phyloP scores from a whole-genome alignment of 2,329 filamentous ascomycete genomes.

The Botrytis fabae region DNA sequence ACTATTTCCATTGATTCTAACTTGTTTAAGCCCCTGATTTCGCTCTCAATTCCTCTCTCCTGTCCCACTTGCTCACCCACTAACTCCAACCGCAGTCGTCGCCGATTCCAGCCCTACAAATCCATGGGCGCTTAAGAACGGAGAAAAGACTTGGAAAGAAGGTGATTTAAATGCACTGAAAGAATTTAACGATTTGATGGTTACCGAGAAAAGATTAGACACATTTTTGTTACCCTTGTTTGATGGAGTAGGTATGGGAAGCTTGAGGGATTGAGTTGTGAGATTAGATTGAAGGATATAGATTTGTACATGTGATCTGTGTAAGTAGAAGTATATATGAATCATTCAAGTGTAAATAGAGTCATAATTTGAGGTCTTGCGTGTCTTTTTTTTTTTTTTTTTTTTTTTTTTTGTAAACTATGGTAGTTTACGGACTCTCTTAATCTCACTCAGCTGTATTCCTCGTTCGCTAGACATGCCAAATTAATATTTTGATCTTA shows the following conservation, averaged over 20 bases:
- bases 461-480: background rate
- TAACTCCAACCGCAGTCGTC: slow-evolving; percentile 40
- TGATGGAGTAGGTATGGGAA: slow-evolving; percentile 43
- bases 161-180: slow-evolving; percentile 57
- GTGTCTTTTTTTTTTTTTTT: background rate
- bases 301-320: background rate
- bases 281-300: background rate
- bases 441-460: background rate
- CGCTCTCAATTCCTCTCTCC: background rate
- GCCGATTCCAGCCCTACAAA: slow-evolving; percentile 44
- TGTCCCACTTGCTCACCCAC: background rate
- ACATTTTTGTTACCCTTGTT: slow-evolving; percentile 44
- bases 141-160: slow-evolving; percentile 33
- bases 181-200: slow-evolving; percentile 43
- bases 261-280: slow-evolving; percentile 31
- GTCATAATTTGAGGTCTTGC: background rate
- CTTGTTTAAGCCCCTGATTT: background rate
- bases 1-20: background rate
- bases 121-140: slow-evolving; percentile 34
- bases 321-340: background rate
- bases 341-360: background rate
- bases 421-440: background rate
- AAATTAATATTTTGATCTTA: background rate
- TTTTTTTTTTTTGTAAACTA: background rate
- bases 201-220: slow-evolving; percentile 40